A percentile compares a stretch with the other conserved stretches of the same genome.
Evolutionary conservation across 306 rosid genomes (phyloP).

Genomic region (Sesbania bispinosa): DNA sequence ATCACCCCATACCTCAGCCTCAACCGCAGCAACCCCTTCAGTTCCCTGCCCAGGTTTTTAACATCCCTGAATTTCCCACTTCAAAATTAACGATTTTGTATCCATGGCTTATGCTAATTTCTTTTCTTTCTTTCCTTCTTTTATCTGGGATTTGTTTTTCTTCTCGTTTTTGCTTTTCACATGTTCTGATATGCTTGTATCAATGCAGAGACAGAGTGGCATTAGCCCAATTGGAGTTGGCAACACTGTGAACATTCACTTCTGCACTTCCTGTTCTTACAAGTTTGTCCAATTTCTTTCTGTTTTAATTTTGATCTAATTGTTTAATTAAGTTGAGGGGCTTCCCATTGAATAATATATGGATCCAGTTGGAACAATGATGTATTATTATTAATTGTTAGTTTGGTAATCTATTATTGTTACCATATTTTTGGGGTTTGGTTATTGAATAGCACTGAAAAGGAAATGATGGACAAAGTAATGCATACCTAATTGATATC

Average conservation of each 20-base stretch:
- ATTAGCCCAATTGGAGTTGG: constrained; percentile 60
- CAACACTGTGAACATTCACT: constrained; percentile 54
- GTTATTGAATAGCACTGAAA: too few relatives aligned
- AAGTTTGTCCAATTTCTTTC: constrained; percentile 39
- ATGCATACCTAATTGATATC: too few relatives aligned
- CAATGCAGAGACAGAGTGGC: constrained; percentile 44
- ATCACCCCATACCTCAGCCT: constrained; percentile 21
- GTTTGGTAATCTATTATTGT: too few relatives aligned
- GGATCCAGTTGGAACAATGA: background rate
- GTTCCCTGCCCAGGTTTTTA: constrained; percentile 45
- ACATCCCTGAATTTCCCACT: constrained; percentile 26
- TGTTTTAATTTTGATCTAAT: background rate
- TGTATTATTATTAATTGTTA: background rate
- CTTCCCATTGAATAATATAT: background rate
- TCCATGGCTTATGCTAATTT: background rate
- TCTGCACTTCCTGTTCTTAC: constrained; percentile 72
- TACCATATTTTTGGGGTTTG: background rate
- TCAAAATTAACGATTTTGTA: background rate
- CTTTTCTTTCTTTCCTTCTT: background rate
- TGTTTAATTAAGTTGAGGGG: background rate
- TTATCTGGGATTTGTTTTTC: background rate
- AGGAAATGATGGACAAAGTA: too few relatives aligned
- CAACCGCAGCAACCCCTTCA: constrained; percentile 33
- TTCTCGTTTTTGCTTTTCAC: background rate
- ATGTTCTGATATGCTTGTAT: background rate